Percentiles rank a stretch among this genome's conserved stretches.
Evolutionary conservation across 2,329 filamentous ascomycete genomes (phyloP).

Genomic region (Fusarium avenaceum): DNA sequence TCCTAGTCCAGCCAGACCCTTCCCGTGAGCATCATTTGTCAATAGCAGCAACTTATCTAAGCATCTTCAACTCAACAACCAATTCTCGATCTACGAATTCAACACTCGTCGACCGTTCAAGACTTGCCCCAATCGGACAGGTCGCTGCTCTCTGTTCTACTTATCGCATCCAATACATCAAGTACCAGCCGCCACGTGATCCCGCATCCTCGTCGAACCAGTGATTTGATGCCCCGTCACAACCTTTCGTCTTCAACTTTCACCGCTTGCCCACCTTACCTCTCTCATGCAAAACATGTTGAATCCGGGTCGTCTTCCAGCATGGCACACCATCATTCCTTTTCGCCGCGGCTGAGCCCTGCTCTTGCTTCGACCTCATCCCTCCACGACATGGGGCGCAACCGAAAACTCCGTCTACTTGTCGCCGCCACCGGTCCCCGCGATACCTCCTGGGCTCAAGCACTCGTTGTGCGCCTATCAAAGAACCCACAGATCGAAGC

Average conservation of each 20-base stretch:
- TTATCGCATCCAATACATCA: constrained; percentile 4
- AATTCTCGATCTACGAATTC: constrained; percentile 21
- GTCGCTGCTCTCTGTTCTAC: constrained; percentile 1
- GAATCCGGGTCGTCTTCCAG: constrained; percentile 46
- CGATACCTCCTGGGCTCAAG: constrained; percentile 75
- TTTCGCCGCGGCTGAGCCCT: constrained; percentile 51
- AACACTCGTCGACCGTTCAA: background rate
- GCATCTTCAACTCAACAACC: constrained; percentile 27
- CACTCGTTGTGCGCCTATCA: constrained; percentile 75
- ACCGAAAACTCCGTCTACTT: constrained; percentile 70
- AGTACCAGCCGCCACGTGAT: constrained; percentile 43
- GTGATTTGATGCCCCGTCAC: constrained; percentile 53
- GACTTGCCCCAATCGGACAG: background rate
- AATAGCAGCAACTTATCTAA: constrained; percentile 27
- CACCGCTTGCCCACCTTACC: constrained; percentile 48
- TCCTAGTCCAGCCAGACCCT: constrained; percentile 24
- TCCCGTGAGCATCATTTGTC: constrained; percentile 39
- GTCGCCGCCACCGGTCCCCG: constrained; percentile 75
- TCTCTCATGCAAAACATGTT: constrained; percentile 51
- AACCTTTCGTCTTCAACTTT: constrained; percentile 45
- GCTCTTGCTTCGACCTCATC: constrained; percentile 54
- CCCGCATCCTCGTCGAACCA: constrained; percentile 43
- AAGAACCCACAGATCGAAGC: constrained; percentile 73
- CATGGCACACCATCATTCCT: constrained; percentile 54
- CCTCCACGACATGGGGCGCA: constrained; percentile 55